Base-by-base conservation (phyloP, 2,329 filamentous ascomycete species). In the Verticillium nonalfalfae region DNA sequence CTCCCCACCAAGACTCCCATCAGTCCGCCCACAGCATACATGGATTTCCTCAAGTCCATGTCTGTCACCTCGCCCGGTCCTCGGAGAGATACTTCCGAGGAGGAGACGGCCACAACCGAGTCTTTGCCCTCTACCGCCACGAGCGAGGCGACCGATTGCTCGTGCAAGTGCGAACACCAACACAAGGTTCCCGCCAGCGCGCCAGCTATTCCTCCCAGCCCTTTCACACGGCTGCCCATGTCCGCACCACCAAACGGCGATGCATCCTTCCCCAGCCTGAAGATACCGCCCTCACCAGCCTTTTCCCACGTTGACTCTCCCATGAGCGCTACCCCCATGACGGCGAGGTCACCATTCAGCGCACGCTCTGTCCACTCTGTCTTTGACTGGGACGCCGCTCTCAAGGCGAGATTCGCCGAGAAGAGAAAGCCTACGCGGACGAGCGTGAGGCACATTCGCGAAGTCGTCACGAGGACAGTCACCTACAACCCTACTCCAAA, bases 381-480 rank as follows among this genome's bases (percentile, higher is more conserved):
- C 9, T 90, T 90, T 65, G 90, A 95, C 72, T 93, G 90, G 90
- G 88, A 90, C 62, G 77, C 86, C 6, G 88, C 89, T 7, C 82
- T 88, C 68, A 91, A 89, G 75, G 82, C 82, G 56, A 82, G 85
- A 59, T 87, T 86, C 68, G 81, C 85, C 63, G 88, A 89, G 60
- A 75, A 79, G 70, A 79, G 81, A 65, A 84, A 85, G 71, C 71
- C 81, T 15, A 79, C 84, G 50, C 83, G 82, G 66, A 86, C 87
- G 36, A 87, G 81, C 68, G 80, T 88, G 61, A 85, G 88, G 63
- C 83, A 89, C 71, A 92, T 97, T 62, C 83, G 91, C 60, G 93
- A 97, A 74, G 92, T 97, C 4, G 90, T 97, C 59, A 97, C 93
- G n/a, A 85, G 93, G 68, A 97, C 93, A 15, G 91, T 97, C 63